Evolutionary conservation across 108 stramenopile genomes (phyloP), one percentile per base, ranked within the genome.

Genomic region (Fragilaria crotonensis): DNA sequence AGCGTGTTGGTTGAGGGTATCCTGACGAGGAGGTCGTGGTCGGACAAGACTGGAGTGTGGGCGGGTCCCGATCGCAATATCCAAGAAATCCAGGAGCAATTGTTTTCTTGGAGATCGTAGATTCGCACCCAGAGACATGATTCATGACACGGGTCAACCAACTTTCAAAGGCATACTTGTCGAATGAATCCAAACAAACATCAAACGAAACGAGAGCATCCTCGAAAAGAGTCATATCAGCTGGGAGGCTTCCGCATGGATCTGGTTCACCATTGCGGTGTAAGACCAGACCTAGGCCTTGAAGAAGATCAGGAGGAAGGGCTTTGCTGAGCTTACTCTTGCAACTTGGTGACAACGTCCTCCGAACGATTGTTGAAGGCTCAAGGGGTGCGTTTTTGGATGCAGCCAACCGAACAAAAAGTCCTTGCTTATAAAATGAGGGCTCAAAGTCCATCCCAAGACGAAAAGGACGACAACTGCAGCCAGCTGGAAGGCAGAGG

Each of bases 251-350:
- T 19, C 72, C 72, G 56, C 89, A 90, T 2, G 83, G 55, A 25
- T 83, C 63, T 4, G 79, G 44, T 45, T 87, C 83, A 20, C 89
- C 89, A 61, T 87, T 90, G 9, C 85, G 73, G 69, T 90, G 89
- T 25, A 90, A n/a, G n/a, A n/a, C n/a, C n/a, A n/a, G n/a, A n/a
- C n/a, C n/a, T n/a, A n/a, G n/a, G n/a, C n/a, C n/a, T n/a, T n/a
- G n/a, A n/a, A n/a, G n/a, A n/a, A n/a, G n/a, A n/a, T n/a, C n/a
- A n/a, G n/a, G n/a, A n/a, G n/a, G n/a, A n/a, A n/a, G n/a, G n/a
- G n/a, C n/a, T n/a, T n/a, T n/a, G n/a, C n/a, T n/a, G n/a, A n/a
- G n/a, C n/a, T n/a, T n/a, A n/a, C n/a, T n/a, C n/a, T n/a, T n/a
- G n/a, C n/a, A n/a, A n/a, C n/a, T n/a, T n/a, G n/a, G n/a, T n/a